Evolutionary conservation across 805 yeast genomes (phyloP).

Genomic region (Kazachstania psychrophila): DNA sequence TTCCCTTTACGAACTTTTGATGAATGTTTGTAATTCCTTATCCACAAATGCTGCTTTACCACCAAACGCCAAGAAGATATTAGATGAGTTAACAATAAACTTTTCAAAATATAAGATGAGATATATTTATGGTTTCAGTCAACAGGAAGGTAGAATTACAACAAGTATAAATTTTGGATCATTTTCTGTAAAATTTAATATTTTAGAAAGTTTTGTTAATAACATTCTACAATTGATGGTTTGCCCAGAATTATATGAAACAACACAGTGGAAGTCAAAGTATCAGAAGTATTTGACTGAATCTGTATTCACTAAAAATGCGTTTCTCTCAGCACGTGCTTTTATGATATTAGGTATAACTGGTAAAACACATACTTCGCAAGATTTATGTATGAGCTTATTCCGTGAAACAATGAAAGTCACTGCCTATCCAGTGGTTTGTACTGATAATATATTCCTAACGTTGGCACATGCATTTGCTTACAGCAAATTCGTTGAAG

Average conservation of each 20-base stretch:
- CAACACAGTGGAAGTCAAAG: constrained; percentile 49
- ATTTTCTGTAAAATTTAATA: constrained; percentile 32
- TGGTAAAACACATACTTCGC: constrained; percentile 53
- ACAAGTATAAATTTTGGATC: constrained; percentile 30
- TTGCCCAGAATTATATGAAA: constrained; percentile 37
- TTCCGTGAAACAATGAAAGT: constrained; percentile 29
- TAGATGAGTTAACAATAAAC: constrained; percentile 37
- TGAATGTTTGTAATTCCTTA: constrained; percentile 64
- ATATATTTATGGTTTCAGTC: constrained; percentile 60
- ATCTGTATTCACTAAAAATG: constrained; percentile 46
- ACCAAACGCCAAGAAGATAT: constrained; percentile 29
- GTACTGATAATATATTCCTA: constrained; percentile 25
- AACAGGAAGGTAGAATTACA: constrained; percentile 37
- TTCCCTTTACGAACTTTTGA: constrained; percentile 49
- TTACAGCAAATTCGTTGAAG: constrained; percentile 33
- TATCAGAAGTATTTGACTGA: constrained; percentile 59
- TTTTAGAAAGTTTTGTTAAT: constrained; percentile 52
- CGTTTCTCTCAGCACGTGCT: constrained; percentile 60
- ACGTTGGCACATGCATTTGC: constrained; percentile 34
- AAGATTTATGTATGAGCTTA: constrained; percentile 35
- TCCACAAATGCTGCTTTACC: constrained; percentile 47
- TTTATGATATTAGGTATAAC: constrained; percentile 61
- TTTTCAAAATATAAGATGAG: constrained; percentile 54
- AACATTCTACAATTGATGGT: constrained; percentile 44
- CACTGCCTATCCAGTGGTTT: constrained; percentile 27